A percentile compares a stretch with the other conserved stretches of the same genome.
Evolutionary conservation across 2,329 filamentous ascomycete genomes (phyloP).

Genomic region (Sphaceloma murrayae): DNA sequence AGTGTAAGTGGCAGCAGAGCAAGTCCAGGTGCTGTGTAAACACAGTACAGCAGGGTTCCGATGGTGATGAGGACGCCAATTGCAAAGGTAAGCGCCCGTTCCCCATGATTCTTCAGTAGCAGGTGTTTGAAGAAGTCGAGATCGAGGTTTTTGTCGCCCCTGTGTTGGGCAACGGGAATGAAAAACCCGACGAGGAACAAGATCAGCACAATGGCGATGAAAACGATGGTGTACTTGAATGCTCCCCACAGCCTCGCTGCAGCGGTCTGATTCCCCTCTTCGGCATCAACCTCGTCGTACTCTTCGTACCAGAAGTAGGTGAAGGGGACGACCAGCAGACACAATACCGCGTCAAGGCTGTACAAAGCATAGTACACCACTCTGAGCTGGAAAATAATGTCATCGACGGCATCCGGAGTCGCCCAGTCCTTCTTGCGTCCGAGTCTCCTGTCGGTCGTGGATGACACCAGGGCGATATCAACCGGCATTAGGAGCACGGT

Average conservation of each 20-base stretch:
- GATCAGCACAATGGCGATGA: constrained; percentile 67
- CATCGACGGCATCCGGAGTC: constrained; percentile 65
- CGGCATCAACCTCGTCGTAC: constrained; percentile 81
- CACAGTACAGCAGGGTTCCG: constrained; percentile 72
- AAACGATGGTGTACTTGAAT: constrained; percentile 80
- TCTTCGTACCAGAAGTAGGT: constrained; percentile 98
- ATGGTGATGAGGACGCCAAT: constrained; percentile 81
- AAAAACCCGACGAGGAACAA: constrained; percentile 93
- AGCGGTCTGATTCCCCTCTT: constrained; percentile 65
- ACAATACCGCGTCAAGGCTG: constrained; percentile 81
- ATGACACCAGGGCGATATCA: constrained; percentile 88
- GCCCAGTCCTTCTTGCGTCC: constrained; percentile 94
- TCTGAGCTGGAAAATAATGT: constrained; percentile 70
- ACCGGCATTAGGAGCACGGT: constrained; percentile 89
- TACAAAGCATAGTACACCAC: constrained; percentile 90
- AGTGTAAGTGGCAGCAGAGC: constrained; percentile 81
- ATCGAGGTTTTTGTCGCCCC: constrained; percentile 57
- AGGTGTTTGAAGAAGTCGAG: constrained; percentile 87
- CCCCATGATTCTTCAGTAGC: constrained; percentile 76
- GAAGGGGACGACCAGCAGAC: constrained; percentile 82
- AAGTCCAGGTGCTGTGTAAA: constrained; percentile 83
- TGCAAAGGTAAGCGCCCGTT: constrained; percentile 83
- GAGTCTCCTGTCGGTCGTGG: constrained; percentile 63
- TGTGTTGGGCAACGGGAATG: constrained; percentile 65
- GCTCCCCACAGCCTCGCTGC: constrained; percentile 69